These are phyloP conservation scores for Gliomastix tumulicola DNA, from an alignment of 2,329 filamentous ascomycete genomes.

Conservation along the genomic window DNA sequence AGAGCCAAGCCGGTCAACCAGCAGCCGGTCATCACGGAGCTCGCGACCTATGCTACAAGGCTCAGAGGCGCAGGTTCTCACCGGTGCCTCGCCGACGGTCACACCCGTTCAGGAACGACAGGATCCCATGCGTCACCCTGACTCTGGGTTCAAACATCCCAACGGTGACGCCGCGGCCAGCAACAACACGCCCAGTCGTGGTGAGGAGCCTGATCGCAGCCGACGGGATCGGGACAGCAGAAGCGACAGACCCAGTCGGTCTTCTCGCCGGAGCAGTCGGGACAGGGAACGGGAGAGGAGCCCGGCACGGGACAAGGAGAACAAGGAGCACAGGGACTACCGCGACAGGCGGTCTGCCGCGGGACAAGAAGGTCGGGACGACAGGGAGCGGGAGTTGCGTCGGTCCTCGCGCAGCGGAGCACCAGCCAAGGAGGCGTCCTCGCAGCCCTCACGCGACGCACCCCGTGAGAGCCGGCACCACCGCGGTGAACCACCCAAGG, in stretches of 20 bases:
- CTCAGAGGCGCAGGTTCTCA: conserved; percentile 50
- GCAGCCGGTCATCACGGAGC: conserved; percentile 23
- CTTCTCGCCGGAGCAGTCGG: conserved; percentile 41
- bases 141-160: conserved; percentile 22
- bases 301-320: conserved; percentile 35
- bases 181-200: too few species aligned
- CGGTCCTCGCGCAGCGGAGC: conserved; percentile 12
- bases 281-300: conserved; percentile 44
- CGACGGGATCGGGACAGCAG: conserved; percentile 34
- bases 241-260: conserved; percentile 28
- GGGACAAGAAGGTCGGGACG: conserved; percentile 15
- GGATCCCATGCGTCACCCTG: conserved; percentile 32
- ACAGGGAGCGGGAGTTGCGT: conserved; percentile 27
- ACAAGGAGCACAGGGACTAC: conserved; percentile 36
- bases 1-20: conserved; percentile 20
- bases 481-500: conserved; percentile 12
- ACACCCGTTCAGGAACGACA: conserved; percentile 42
- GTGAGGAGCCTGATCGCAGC: conserved; percentile 33
- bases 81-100: conserved; percentile 42
- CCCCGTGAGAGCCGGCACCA: conserved; percentile 21
- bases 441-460: conserved; percentile 3
- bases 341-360: conserved; percentile 33
- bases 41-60: conserved; percentile 37
- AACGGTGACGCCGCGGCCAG: conserved; percentile 21
- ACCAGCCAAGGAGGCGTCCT: not conserved